Evolutionary conservation across 305 asterid genomes (phyloP).

Genomic region (Solanum hybrid): DNA sequence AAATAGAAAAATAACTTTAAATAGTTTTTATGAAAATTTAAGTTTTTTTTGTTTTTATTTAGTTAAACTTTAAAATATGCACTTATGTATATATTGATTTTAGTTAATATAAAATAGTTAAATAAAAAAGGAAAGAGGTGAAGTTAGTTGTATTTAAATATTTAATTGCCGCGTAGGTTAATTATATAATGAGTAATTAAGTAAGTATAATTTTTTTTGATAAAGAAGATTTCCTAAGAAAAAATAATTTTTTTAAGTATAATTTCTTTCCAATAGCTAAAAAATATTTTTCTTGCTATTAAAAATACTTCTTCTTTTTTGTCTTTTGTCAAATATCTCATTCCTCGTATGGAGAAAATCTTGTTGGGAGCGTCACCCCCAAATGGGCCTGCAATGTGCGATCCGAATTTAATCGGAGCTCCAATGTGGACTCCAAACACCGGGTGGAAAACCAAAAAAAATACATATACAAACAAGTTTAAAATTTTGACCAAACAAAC

Average conservation of each 20-base stretch:
- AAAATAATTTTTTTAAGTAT: neutral
- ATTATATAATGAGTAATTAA: neutral
- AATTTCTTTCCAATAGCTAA: neutral
- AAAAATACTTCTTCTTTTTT: neutral
- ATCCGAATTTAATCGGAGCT: no score
- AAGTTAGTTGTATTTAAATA: neutral
- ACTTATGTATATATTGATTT: neutral
- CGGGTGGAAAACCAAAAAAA: no score
- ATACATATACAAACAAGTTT: no score
- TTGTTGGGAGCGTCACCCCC: no score
- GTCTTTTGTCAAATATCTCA: no score
- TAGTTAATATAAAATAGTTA: neutral
- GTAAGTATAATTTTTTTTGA: neutral
- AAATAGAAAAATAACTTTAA: neutral
- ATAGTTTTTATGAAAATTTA: neutral
- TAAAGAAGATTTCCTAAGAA: neutral
- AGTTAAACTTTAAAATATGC: neutral
- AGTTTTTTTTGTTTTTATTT: neutral
- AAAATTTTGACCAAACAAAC: neutral
- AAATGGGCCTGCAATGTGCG: no score
- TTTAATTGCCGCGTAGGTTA: neutral
- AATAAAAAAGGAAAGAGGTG: neutral
- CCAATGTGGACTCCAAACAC: no score
- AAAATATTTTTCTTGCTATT: neutral
- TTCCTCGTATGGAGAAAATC: no score